Conservation (phyloP, 2,329 filamentous ascomycete species). For the Metarhizium sp. region DNA sequence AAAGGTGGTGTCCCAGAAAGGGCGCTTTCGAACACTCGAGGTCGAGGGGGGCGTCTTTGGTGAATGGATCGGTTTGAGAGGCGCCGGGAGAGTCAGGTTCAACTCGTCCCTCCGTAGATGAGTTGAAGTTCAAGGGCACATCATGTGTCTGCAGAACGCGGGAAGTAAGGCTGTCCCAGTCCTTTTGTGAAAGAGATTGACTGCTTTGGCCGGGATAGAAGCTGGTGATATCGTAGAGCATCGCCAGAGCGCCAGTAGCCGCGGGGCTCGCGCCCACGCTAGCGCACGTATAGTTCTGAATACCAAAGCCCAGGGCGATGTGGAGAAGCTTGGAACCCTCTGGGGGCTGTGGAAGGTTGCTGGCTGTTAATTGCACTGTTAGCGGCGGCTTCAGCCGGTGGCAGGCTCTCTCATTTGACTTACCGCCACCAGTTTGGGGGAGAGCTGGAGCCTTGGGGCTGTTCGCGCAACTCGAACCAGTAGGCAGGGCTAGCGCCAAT, state of each 20-base stretch:
- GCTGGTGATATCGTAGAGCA: conserved; percentile 46
- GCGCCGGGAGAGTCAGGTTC: conserved; percentile 28
- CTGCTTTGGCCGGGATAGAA: conserved; percentile 38
- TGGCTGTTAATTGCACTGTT: conserved; percentile 16
- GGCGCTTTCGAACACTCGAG: conserved; percentile 29
- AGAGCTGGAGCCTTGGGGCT: conserved; percentile 4
- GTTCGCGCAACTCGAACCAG: conserved; percentile 9
- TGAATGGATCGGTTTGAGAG: conserved; percentile 36
- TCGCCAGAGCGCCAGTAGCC: conserved; percentile 46
- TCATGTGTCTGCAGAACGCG: conserved; percentile 29
- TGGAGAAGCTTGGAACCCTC: conserved; percentile 34
- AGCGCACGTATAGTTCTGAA: conserved; percentile 61
- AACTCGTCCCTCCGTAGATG: conserved; percentile 15
- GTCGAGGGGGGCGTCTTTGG: conserved; percentile 25
- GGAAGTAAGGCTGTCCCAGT: conserved; percentile 31
- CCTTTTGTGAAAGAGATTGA: conserved; percentile 25
- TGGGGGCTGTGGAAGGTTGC: conserved; percentile 34
- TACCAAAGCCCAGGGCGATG: conserved; percentile 53
- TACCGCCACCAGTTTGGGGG: conserved; percentile 2
- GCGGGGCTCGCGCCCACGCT: conserved; percentile 22
- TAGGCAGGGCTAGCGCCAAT: conserved; percentile 20
- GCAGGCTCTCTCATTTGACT: neutral
- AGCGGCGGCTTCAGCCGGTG: neutral
- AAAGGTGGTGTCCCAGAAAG: conserved; percentile 58
- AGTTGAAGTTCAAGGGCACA: conserved; percentile 39